These are phyloP conservation scores for Solanum piurae DNA, from an alignment of 257 asterid genomes.

Conservation along the genomic window DNA sequence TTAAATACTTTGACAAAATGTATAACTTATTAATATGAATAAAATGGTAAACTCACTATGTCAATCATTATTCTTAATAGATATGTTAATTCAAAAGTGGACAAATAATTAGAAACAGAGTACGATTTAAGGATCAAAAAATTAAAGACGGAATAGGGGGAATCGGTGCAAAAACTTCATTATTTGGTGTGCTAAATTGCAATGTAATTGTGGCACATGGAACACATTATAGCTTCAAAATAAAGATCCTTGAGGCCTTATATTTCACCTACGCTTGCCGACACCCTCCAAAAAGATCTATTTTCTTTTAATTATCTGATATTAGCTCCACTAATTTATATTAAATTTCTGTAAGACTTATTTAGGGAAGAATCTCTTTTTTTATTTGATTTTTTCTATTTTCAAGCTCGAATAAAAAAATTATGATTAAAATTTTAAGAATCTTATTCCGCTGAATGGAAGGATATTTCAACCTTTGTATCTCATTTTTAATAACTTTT, in stretches of 20 bases:
- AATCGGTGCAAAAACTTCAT: too few relatives aligned
- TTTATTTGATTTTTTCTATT: not conserved
- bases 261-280: not conserved
- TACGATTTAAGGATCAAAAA: too few relatives aligned
- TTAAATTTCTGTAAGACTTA: not conserved
- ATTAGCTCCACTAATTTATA: not conserved
- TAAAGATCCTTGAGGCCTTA: not conserved
- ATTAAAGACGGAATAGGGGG: not conserved
- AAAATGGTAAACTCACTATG: too few relatives aligned
- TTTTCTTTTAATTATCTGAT: not conserved
- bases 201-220: not conserved
- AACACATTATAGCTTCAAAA: not conserved
- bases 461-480: not conserved
- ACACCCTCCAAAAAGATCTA: not conserved
- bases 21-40: too few relatives aligned
- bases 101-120: too few relatives aligned
- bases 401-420: not conserved
- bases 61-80: too few relatives aligned
- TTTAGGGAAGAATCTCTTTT: not conserved
- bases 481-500: not conserved
- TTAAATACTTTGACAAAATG: too few relatives aligned
- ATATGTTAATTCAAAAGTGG: too few relatives aligned
- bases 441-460: not conserved
- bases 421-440: not conserved
- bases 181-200: not conserved